Evolutionary conservation across 805 yeast species (phyloP), one percentile per base, ranked within the genome.

Genomic region (Zygosaccharomyces pseudorouxii): DNA sequence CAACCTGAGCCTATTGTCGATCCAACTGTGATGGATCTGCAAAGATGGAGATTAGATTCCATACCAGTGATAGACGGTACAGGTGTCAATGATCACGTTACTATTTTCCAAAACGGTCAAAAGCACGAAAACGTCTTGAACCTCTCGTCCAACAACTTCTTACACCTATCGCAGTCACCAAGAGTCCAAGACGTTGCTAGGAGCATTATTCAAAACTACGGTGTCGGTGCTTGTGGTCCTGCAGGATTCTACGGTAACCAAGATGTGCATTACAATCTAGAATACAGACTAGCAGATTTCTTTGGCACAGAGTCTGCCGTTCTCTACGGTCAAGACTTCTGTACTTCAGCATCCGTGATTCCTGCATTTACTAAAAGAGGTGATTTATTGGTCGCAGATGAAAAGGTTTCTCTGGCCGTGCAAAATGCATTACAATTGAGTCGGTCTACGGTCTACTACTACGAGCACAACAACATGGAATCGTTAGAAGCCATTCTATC

Each of bases 161-260:
- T 88, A 61, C 78, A 81, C 57, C 70, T 89, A 63, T 77, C 83
- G 43, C 67, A 68, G 29, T 69, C 77, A 56, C 67, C 68, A 18
- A 63, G 53, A 12, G 72, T 89, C 35, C 71, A 71, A 45, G 65
- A 72, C 18, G 76, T 73, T 10, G 89, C 89, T 4, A 75, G 78
- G 45, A 64, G 71, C 27, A 74, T 80, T 19, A 81, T 93, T 52
- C 72, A 73, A 41, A 73, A 74, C 49, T 81, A 85, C 50, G 99
- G 99, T 64, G 97, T 93, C 45, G 99, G 99, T 55, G 92, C 97
- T 0, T 93, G 99, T 73, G 97, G 98, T 36, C 98, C 99, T 4
- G 95, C 97, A 38, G 95, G 96, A 48, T 93, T 93, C 61, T 93
- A 90, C 67, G 99, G 99, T 52, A 86, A 89, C 51, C 96, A 89